Percentiles rank a stretch among this genome's conserved stretches.
Conservation (phyloP, 176 grass and related monocot species). For the Carex kokanica region DNA sequence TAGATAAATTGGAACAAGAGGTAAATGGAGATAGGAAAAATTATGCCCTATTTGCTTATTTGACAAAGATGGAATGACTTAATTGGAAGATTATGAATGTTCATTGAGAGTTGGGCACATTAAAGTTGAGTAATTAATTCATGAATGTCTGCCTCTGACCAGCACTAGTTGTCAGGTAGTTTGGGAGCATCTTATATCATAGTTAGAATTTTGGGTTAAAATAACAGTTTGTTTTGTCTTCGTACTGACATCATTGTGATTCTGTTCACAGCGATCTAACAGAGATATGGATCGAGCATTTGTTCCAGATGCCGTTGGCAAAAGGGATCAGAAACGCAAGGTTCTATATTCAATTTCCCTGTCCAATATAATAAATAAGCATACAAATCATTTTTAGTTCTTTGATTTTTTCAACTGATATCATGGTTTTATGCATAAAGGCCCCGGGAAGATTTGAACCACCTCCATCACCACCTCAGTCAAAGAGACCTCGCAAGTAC, state of each 20-base stretch:
- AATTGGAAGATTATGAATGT: not conserved
- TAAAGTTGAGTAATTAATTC: not conserved
- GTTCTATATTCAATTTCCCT: slow-evolving; percentile 40
- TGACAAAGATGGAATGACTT: not conserved
- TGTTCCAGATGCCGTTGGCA: slow-evolving; percentile 58
- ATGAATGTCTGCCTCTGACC: not conserved
- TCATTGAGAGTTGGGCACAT: not conserved
- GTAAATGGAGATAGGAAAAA: not conserved
- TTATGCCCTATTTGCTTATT: not conserved
- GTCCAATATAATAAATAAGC: not conserved
- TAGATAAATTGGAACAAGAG: not conserved
- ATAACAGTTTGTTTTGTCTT: slow-evolving; percentile 7
- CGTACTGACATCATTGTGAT: slow-evolving; percentile 13
- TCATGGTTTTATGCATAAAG: slow-evolving; percentile 37
- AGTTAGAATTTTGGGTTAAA: not conserved
- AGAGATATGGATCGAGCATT: slow-evolving; percentile 74
- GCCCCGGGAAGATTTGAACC: slow-evolving; percentile 61
- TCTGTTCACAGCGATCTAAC: slow-evolving; percentile 63
- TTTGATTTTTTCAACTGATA: slow-evolving; percentile 14
- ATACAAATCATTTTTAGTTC: slow-evolving; percentile 9
- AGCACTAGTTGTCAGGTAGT: not conserved
- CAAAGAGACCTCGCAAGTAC: slow-evolving; percentile 80
- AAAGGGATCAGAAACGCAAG: slow-evolving; percentile 96
- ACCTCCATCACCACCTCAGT: slow-evolving; percentile 78
- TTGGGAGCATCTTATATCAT: not conserved